phyloP scores from a whole-genome alignment of 768 basidiomycete species.

The Panaeolus cyanescens region DNA sequence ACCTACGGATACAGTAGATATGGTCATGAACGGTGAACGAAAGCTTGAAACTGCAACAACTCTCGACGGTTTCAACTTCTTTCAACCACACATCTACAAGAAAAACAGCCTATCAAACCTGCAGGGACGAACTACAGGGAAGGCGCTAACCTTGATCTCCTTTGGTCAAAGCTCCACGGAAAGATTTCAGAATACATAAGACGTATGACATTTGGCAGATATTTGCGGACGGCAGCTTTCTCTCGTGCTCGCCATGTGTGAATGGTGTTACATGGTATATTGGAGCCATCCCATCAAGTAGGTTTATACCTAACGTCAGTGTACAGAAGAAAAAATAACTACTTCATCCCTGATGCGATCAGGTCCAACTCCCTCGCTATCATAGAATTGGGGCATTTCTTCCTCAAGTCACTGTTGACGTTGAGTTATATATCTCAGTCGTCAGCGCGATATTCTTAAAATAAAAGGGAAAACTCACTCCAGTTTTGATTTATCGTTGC shows the following conservation, averaged over 20 bases:
- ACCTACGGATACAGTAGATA: too few species aligned
- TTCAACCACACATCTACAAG: too few species aligned
- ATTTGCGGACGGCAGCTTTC: background rate
- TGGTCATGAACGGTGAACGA: too few species aligned
- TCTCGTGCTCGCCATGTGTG: background rate
- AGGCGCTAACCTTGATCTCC: too few species aligned
- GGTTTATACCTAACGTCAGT: background rate
- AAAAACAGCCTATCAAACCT: too few species aligned
- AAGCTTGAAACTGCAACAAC: too few species aligned
- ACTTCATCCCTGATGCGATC: slow-evolving; percentile 68
- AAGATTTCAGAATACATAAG: too few species aligned
- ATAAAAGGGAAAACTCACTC: slow-evolving; percentile 60
- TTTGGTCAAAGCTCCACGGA: too few species aligned
- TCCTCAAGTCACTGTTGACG: slow-evolving; percentile 67
- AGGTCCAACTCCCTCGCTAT: slow-evolving; percentile 78
- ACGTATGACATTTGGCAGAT: too few species aligned
- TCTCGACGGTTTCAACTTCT: too few species aligned
- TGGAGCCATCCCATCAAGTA: background rate
- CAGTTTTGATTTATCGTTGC: slow-evolving; percentile 80
- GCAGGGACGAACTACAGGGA: too few species aligned
- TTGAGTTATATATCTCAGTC: slow-evolving; percentile 9
- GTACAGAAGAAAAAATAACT: slow-evolving; percentile 17
- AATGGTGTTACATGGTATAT: background rate
- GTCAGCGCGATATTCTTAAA: background rate
- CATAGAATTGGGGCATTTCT: slow-evolving; percentile 78